Percentiles rank a stretch among this genome's conserved stretches.
phyloP scores from a whole-genome alignment of 2,329 filamentous ascomycete species.

The Hypoxylon sp. region DNA sequence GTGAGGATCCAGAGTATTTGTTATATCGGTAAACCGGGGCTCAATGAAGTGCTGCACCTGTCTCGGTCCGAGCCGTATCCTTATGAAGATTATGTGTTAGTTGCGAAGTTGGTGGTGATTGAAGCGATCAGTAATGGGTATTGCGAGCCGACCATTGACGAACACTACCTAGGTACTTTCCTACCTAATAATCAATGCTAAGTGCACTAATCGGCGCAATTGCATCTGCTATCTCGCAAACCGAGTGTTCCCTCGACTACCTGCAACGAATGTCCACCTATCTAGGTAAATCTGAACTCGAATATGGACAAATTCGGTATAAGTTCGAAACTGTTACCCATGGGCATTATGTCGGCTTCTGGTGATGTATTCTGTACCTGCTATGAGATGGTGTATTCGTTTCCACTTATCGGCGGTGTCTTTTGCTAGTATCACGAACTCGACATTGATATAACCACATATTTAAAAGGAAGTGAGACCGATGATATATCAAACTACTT shows the following conservation, averaged over 20 bases:
- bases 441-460: neutral
- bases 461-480: neutral
- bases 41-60: neutral
- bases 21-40: neutral
- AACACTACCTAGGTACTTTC: neutral
- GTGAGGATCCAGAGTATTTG: neutral
- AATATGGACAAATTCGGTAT: neutral
- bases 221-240: neutral
- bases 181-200: no score
- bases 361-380: neutral
- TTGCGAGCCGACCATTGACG: neutral
- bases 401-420: neutral
- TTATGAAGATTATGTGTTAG: neutral
- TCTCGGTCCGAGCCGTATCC: neutral
- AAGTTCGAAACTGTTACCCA: neutral
- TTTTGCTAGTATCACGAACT: neutral
- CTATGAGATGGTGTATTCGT: neutral
- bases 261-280: neutral
- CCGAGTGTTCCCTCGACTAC: neutral
- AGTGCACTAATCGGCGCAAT: conserved; percentile 2
- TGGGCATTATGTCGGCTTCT: neutral
- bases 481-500: neutral
- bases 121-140: neutral
- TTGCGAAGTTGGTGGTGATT: neutral
- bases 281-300: neutral